Base-by-base conservation (phyloP, 2,329 filamentous ascomycete species). In the Diaporthe caulivora region DNA sequence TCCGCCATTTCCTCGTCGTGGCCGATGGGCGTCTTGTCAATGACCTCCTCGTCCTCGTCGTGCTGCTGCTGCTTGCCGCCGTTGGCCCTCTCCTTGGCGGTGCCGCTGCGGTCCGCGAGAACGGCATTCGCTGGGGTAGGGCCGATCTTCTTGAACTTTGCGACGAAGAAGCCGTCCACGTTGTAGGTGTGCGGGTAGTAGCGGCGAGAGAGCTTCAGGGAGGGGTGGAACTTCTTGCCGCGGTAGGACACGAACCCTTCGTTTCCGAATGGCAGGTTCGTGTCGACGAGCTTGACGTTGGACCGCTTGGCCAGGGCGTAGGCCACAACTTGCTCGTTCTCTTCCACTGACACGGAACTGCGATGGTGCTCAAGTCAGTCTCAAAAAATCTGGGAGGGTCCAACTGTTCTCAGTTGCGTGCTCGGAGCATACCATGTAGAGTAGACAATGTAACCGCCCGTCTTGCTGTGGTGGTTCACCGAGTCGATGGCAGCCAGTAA, bases 161-260 rank as follows among this genome's bases (percentile, higher is more conserved):
- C 94, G 75, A 99, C 97, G 82, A 95, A 99, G 91, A 99, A 99
- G 76, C 97, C 97, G 82, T 98, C 97, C 44, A 99, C 95, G 85
- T 98, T 98, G 86, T 97, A 95, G 26, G 93, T 90, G 82, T 98
- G 95, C 0, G 95, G 95, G 84, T 97, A 98, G 86, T 95, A 98
- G 72, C 95, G 88, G 76, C 94, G 88, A 21, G 95, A 95, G 81
- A 95, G 87, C 80, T 93, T 94, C 86, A 99, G 91, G 77, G 91
- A 93, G 8, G 93, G 89, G 81, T 97, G 93, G 84, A 99, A 99
- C 74, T 90, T 91, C 88, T 98, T 98, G 84, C 95, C 94, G 87
- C 93, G 93, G 85, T 93, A 98, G 82, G 90, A 93, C 21, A 92
- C 95, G 88, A 98, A 98, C 26, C 97, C 97, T 79, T 97, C 94